A percentile compares a stretch with the other conserved stretches of the same genome.
Evolutionary conservation across 2,329 filamentous ascomycete species (phyloP).

Genomic region (Cordyceps cicadae): DNA sequence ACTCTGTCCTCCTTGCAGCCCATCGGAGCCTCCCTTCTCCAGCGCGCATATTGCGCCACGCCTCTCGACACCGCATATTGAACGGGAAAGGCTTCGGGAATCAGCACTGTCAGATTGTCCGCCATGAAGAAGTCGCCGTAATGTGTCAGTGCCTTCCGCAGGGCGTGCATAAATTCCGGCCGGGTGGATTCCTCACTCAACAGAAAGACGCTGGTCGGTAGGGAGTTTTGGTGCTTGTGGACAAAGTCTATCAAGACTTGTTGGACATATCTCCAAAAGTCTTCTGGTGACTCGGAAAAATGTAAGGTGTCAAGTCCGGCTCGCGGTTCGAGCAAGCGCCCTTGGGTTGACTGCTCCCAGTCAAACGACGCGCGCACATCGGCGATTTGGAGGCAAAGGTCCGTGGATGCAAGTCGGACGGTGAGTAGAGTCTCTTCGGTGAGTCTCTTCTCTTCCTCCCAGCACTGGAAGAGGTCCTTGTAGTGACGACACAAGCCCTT

Average conservation of each 20-base stretch:
- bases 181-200: background rate
- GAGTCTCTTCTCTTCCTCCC: too few species aligned
- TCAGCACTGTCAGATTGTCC: background rate
- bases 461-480: too few species aligned
- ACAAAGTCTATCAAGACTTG: background rate
- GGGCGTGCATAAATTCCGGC: background rate
- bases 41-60: background rate
- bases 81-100: background rate
- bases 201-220: background rate
- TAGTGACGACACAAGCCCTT: too few species aligned
- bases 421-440: background rate
- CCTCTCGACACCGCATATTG: background rate
- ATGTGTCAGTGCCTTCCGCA: background rate
- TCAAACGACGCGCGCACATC: background rate
- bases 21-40: background rate
- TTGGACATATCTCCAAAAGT: background rate
- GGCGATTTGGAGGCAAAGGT: background rate
- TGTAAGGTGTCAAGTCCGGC: background rate
- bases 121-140: background rate
- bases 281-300: background rate
- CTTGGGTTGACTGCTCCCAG: background rate
- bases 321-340: background rate
- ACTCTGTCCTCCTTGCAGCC: background rate
- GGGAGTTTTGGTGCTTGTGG: background rate
- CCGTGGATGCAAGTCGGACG: background rate